These are phyloP conservation scores for Basidiobolus meristosporus DNA, from an alignment of 371 early-diverging fungal species.

Conservation along the genomic window DNA sequence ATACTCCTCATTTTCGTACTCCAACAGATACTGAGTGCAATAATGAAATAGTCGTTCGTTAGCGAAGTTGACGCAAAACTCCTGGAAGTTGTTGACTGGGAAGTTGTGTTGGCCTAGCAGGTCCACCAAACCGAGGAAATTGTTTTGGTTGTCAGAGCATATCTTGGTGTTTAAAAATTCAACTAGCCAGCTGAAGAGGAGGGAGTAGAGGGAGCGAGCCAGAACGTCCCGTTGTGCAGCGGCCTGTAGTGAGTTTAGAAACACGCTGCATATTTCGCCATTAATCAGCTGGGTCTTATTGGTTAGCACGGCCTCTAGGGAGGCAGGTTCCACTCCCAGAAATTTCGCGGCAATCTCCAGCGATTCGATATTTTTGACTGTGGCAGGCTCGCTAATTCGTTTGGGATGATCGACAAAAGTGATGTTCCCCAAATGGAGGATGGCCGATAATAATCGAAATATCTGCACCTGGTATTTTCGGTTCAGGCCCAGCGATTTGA, in stretches of 20 bases:
- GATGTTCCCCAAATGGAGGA: slow-evolving; percentile 81
- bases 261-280: slow-evolving; percentile 61
- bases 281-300: slow-evolving; percentile 39
- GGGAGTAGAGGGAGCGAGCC: slow-evolving; percentile 53
- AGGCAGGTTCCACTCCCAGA: slow-evolving; percentile 62
- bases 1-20: slow-evolving; percentile 6
- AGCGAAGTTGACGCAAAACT: slow-evolving; percentile 59
- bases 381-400: slow-evolving; percentile 37
- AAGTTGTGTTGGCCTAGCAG: slow-evolving; percentile 35
- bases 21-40: slow-evolving; percentile 19
- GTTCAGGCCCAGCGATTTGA: slow-evolving; percentile 67
- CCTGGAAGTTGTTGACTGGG: slow-evolving; percentile 32
- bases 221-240: slow-evolving; percentile 57
- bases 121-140: slow-evolving; percentile 54
- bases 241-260: slow-evolving; percentile 46
- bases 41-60: slow-evolving; percentile 65
- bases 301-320: slow-evolving; percentile 43
- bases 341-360: slow-evolving; percentile 67
- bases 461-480: slow-evolving; percentile 62
- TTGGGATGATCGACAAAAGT: slow-evolving; percentile 51
- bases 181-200: slow-evolving; percentile 72
- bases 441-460: slow-evolving; percentile 70
- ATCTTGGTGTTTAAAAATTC: slow-evolving; percentile 71
- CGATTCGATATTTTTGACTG: slow-evolving; percentile 48
- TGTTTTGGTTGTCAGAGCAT: slow-evolving; percentile 29